Evolutionary conservation across 768 basidiomycete genomes (phyloP), one percentile per base, ranked within the genome.

Genomic region (Coprinellus micaceus): DNA sequence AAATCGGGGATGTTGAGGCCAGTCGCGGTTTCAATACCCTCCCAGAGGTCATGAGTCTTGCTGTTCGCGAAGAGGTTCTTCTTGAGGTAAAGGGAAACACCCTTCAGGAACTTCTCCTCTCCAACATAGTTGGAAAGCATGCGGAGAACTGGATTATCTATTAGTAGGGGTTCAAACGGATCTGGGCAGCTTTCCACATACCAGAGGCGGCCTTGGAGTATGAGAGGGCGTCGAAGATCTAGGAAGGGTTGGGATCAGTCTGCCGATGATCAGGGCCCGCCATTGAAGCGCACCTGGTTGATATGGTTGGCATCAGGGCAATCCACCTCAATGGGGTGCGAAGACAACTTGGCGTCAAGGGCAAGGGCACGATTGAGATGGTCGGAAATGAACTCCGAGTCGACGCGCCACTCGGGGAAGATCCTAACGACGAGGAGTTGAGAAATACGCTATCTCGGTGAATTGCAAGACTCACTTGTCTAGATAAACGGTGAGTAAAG

Each of bases 101-200:
- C 91, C 63, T 85, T 83, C 50, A 94, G 71, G 82, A 98, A 97
- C 56, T 73, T 79, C 5, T 94, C 91, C 69, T 97, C 87, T 46
- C 95, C 94, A 19, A 95, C 91, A 60, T 89, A 88, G 66, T 84
- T 83, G 21, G 86, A 84, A 54, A 98, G 76, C 95, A 98, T 98
- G 64, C 93, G 89, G 46, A 98, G 82, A n/a, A 97, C 95, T 81
- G 66, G 17, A 7, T 25, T 12, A 26, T 17, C 21, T 13, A 15
- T 30, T 26, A 44, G 45, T 28, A 36, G 19, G 24, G 41, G 21
- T 33, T 30, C n/a, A 28, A 25, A n/a, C n/a, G n/a, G n/a, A n/a
- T n/a, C n/a, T n/a, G n/a, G n/a, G n/a, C n/a, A n/a, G n/a, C n/a
- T n/a, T 50, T 26, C 29, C 39, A 24, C 49, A 49, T 61, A 88